Percentiles rank a stretch among this genome's conserved stretches.
Conservation (phyloP, 2,329 filamentous ascomycete species). For the Xylariaceae sp. region DNA sequence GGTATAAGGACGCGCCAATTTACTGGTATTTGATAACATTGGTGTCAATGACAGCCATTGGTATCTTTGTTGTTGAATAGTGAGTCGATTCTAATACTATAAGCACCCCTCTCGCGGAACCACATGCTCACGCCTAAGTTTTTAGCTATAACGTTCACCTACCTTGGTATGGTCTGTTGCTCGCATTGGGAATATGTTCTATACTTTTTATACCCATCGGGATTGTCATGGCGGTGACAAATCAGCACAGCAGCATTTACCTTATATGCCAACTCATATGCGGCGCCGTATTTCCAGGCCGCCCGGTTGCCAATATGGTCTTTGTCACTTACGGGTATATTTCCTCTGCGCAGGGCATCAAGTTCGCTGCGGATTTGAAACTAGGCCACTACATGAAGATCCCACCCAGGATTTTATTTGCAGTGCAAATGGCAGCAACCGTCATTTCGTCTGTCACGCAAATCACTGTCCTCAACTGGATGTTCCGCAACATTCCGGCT, state of each 20-base stretch:
- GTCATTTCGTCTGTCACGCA: conserved; percentile 73
- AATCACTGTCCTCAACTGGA: conserved; percentile 83
- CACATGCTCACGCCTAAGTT: conserved; percentile 17
- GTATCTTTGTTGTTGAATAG: conserved; percentile 82
- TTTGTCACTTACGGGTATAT: conserved; percentile 91
- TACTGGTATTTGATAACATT: conserved; percentile 77
- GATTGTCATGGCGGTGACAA: conserved; percentile 89
- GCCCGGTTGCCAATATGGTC: conserved; percentile 87
- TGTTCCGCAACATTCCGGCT: conserved; percentile 69
- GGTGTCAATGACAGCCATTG: conserved; percentile 67
- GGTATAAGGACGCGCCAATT: conserved; percentile 75
- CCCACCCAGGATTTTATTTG: conserved; percentile 70
- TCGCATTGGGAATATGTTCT: conserved; percentile 71
- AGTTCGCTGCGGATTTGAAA: conserved; percentile 83
- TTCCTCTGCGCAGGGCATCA: conserved; percentile 80
- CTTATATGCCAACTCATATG: conserved; percentile 82
- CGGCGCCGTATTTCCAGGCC: conserved; percentile 74
- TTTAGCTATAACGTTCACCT: conserved; percentile 71
- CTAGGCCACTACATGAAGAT: conserved; percentile 87
- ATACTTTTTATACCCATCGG: conserved; percentile 85
- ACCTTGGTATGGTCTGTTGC: conserved; percentile 78
- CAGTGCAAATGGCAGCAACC: conserved; percentile 71
- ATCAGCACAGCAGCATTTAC: conserved; percentile 82
- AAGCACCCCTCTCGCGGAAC: not conserved
- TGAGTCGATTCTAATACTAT: conserved; percentile 38